Percentiles rank a stretch among this genome's conserved stretches.
Conservation (phyloP, 306 rosid genomes). For the Astragalus membranaceus region DNA sequence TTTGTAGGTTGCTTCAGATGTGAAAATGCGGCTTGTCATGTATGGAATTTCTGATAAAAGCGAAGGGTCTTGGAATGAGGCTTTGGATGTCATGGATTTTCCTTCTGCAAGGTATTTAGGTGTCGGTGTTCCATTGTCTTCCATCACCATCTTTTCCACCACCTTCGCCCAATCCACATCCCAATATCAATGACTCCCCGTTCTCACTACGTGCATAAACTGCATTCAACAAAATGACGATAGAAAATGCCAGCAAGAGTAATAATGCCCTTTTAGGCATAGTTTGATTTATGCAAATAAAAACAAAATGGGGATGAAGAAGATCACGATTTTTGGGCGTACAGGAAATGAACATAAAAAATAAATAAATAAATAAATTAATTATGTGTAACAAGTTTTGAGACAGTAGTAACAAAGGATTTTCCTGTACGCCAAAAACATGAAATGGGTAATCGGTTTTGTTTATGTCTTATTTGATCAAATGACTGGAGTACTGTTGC, state of each 20-base stretch:
- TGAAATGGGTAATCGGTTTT: not conserved
- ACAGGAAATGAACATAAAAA: conserved; percentile 25
- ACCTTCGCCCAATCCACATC: conserved; percentile 24
- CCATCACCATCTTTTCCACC: conserved; percentile 44
- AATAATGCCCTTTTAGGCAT: not conserved
- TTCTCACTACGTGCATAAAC: not conserved
- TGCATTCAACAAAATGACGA: conserved; percentile 8
- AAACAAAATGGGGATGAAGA: not conserved
- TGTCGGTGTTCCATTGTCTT: conserved; percentile 36
- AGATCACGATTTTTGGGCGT: conserved; percentile 1
- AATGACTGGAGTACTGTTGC: not conserved
- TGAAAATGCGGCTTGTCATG: conserved; percentile 39
- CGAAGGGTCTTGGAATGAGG: conserved; percentile 46
- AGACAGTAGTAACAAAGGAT: not conserved
- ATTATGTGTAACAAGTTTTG: not conserved
- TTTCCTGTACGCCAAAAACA: conserved; percentile 22
- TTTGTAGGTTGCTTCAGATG: conserved; percentile 21
- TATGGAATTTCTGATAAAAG: conserved; percentile 38
- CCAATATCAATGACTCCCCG: conserved; percentile 11
- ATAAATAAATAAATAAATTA: not conserved
- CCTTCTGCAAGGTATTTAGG: conserved; percentile 14
- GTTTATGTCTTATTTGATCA: not conserved
- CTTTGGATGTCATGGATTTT: conserved; percentile 8
- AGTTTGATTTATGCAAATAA: not conserved
- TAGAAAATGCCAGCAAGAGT: not conserved